Conservation (phyloP, 1,284 basidiomycete genomes). For the Austroboletus novae-zelandiae region DNA sequence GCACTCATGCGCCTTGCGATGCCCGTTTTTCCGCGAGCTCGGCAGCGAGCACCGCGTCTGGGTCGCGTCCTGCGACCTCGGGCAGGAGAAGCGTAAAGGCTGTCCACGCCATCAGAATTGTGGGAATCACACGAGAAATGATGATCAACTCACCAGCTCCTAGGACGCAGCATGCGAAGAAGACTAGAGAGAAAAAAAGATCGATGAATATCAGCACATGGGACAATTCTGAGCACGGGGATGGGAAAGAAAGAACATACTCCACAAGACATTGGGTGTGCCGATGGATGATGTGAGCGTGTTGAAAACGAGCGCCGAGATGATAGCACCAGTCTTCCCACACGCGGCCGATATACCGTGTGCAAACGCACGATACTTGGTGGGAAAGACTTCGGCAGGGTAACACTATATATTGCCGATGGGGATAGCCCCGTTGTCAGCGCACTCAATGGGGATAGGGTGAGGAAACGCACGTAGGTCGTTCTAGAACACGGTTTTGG, state of each 20-base stretch:
- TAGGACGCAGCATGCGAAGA: conserved; percentile 56
- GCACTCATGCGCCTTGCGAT: not conserved
- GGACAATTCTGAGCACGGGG: not conserved
- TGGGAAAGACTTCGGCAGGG: conserved; percentile 89
- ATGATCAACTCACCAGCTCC: conserved; percentile 43
- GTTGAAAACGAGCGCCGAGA: conserved; percentile 81
- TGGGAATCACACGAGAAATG: not conserved
- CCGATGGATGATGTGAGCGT: conserved; percentile 63
- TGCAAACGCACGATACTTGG: conserved; percentile 74
- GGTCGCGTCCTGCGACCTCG: conserved; percentile 74
- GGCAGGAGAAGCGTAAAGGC: conserved; percentile 72
- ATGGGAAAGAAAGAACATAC: conserved; percentile 36
- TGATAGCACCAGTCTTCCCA: conserved; percentile 80
- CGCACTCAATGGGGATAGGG: not conserved
- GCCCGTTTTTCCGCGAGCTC: conserved; percentile 43
- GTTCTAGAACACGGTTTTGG: conserved; percentile 35
- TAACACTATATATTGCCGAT: conserved; percentile 42
- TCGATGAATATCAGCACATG: conserved; percentile 12
- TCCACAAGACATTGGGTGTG: conserved; percentile 60
- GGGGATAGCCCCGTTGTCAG: not conserved
- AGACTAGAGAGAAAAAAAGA: conserved; percentile 38
- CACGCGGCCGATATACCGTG: conserved; percentile 80
- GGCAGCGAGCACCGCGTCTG: conserved; percentile 60
- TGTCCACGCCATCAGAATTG: conserved; percentile 17
- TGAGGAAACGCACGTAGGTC: conserved; percentile 45